Percentiles rank a stretch among this genome's conserved stretches.
Conservation (phyloP, 352 stramenopile species). For the Globisporangium middletonii region DNA sequence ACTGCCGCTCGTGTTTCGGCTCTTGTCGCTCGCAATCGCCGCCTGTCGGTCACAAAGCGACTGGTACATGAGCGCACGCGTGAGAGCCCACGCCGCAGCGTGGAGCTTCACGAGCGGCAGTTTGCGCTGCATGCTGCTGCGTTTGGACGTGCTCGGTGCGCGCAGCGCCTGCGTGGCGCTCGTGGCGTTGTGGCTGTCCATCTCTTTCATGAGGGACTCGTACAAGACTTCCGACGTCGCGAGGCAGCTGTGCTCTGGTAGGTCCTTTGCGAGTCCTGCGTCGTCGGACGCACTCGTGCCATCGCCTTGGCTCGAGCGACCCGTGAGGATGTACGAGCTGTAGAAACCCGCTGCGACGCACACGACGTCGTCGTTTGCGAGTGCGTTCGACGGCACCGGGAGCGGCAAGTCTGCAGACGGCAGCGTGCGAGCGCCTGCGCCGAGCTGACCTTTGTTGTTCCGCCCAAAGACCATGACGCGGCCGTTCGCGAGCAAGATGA, state of each 20-base stretch:
- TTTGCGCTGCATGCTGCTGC: constrained; percentile 37
- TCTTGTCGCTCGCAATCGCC: constrained; percentile 5
- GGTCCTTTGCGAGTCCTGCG: constrained; percentile 40
- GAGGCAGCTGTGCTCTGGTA: constrained; percentile 46
- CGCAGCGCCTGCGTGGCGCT: constrained; percentile 9
- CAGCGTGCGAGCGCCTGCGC: constrained; percentile 63
- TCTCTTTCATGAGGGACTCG: constrained; percentile 85
- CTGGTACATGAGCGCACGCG: constrained; percentile 76
- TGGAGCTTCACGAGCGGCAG: constrained; percentile 73
- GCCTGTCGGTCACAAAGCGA: constrained; percentile 28
- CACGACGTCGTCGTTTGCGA: constrained; percentile 79
- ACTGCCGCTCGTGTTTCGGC: neutral
- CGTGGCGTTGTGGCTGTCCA: constrained; percentile 43
- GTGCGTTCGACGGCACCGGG: constrained; percentile 63
- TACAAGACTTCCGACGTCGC: constrained; percentile 73
- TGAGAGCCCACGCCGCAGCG: constrained; percentile 70
- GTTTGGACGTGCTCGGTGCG: constrained; percentile 40
- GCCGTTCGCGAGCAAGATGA: constrained; percentile 72
- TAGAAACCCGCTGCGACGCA: constrained; percentile 82
- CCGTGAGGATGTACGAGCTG: constrained; percentile 85
- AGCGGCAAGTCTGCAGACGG: constrained; percentile 78
- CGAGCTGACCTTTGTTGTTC: constrained; percentile 86
- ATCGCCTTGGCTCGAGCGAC: constrained; percentile 43
- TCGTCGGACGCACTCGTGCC: constrained; percentile 28
- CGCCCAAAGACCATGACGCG: constrained; percentile 84